Conservation (phyloP, 768 basidiomycete genomes). For the Kwoniella pini region DNA sequence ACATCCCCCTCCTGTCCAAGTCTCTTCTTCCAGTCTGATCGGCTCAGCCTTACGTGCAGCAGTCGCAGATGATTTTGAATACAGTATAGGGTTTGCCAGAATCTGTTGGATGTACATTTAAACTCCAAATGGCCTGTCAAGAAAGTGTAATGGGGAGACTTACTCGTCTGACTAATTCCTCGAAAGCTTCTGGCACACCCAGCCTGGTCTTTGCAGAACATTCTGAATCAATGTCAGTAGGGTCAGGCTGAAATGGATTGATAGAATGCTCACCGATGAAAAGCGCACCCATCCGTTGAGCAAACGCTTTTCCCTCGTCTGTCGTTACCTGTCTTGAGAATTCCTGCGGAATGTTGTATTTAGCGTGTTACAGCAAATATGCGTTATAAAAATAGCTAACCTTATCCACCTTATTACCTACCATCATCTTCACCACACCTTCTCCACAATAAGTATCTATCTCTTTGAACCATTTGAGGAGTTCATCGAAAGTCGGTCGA, state of each 20-base stretch:
- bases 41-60: conserved; percentile 2
- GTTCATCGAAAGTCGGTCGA: conserved; percentile 86
- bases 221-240: too few species aligned
- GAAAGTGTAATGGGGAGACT: conserved; percentile 15
- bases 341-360: conserved; percentile 63
- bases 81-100: conserved; percentile 77
- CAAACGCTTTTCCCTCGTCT: conserved; percentile 76
- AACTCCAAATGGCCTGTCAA: too few species aligned
- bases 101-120: conserved; percentile 47
- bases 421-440: conserved; percentile 88
- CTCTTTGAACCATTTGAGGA: conserved; percentile 87
- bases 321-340: conserved; percentile 83
- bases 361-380: not conserved
- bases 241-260: not conserved
- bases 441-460: conserved; percentile 87
- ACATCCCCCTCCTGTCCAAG: conserved; percentile 16
- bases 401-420: conserved; percentile 90
- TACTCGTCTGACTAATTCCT: conserved; percentile 77
- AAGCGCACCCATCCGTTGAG: conserved; percentile 73
- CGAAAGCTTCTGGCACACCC: conserved; percentile 74
- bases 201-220: conserved; percentile 88
- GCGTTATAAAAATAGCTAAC: conserved; percentile 52
- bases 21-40: conserved; percentile 11
- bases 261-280: conserved; percentile 62
- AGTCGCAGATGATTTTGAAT: conserved; percentile 55